Conservation (phyloP, 345 rosid species). For the Alliaria petiolata region DNA sequence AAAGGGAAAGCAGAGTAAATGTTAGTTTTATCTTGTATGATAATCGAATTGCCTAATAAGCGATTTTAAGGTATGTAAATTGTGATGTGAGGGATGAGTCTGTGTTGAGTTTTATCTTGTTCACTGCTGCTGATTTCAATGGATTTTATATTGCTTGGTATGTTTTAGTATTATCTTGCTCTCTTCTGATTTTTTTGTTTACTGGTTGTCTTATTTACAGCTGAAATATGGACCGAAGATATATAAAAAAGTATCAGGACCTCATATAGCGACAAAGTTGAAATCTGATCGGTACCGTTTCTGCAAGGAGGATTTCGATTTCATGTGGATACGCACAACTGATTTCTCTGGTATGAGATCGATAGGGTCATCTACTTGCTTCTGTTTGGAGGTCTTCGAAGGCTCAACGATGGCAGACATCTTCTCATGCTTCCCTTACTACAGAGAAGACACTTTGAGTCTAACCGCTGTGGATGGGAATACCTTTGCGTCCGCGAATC, state of each 20-base stretch:
- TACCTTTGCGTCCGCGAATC: conserved; percentile 42
- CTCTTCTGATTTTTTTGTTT: neutral
- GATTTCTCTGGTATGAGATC: conserved; percentile 68
- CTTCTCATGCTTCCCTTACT: conserved; percentile 53
- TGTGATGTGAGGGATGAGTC: neutral
- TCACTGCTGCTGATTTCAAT: neutral
- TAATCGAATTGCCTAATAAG: neutral
- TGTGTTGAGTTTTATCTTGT: neutral
- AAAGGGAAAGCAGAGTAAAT: neutral
- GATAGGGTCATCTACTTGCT: conserved; percentile 61
- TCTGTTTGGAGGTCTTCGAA: conserved; percentile 52
- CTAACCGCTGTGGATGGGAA: conserved; percentile 40
- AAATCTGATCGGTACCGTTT: conserved; percentile 52
- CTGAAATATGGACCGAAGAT: conserved; percentile 67
- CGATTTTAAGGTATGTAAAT: neutral
- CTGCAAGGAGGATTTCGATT: conserved; percentile 85
- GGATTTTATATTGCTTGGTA: neutral
- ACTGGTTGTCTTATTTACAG: conserved; percentile 37
- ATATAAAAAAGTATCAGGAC: conserved; percentile 59
- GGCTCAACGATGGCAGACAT: conserved; percentile 41
- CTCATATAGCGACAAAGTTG: conserved; percentile 47
- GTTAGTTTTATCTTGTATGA: neutral
- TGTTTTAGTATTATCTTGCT: neutral
- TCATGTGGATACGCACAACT: conserved; percentile 79
- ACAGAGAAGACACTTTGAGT: conserved; percentile 36